These are phyloP conservation scores for Aegle marmelos DNA, from an alignment of 345 rosid species.

Conservation along the genomic window DNA sequence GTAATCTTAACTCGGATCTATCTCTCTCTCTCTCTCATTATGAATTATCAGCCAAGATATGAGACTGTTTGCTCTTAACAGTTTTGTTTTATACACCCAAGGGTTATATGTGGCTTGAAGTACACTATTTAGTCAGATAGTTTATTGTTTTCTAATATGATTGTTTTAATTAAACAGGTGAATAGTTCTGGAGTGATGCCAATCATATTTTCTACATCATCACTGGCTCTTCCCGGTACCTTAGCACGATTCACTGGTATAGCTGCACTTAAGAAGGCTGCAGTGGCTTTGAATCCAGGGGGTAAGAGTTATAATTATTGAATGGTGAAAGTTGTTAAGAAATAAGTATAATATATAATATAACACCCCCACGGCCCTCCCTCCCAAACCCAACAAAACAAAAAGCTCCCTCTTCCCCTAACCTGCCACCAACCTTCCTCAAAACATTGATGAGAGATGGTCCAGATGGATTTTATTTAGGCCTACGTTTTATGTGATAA, in stretches of 20 bases:
- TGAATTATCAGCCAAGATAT: no score
- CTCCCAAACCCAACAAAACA: no score
- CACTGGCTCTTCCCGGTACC: slow-evolving; percentile 93
- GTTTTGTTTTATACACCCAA: not conserved
- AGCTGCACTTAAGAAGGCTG: slow-evolving; percentile 76
- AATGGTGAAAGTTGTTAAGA: slow-evolving; percentile 15
- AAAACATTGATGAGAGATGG: not conserved
- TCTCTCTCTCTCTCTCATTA: no score
- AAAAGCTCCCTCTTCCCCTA: no score
- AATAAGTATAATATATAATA: not conserved
- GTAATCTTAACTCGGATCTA: no score
- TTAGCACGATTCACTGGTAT: slow-evolving; percentile 88
- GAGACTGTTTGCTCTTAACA: not conserved
- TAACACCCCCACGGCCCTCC: no score
- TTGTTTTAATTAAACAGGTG: slow-evolving; percentile 42
- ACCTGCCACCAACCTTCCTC: not conserved
- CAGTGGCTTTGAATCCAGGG: slow-evolving; percentile 84
- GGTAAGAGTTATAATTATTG: slow-evolving; percentile 41
- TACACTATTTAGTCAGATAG: not conserved
- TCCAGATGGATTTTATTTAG: not conserved
- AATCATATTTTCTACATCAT: slow-evolving; percentile 93
- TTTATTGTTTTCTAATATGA: not conserved
- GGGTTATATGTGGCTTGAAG: not conserved
- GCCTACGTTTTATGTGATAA: not conserved
- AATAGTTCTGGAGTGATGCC: slow-evolving; percentile 99